Base-by-base conservation (phyloP, 768 basidiomycete genomes). In the Kwoniella bestiolae region DNA sequence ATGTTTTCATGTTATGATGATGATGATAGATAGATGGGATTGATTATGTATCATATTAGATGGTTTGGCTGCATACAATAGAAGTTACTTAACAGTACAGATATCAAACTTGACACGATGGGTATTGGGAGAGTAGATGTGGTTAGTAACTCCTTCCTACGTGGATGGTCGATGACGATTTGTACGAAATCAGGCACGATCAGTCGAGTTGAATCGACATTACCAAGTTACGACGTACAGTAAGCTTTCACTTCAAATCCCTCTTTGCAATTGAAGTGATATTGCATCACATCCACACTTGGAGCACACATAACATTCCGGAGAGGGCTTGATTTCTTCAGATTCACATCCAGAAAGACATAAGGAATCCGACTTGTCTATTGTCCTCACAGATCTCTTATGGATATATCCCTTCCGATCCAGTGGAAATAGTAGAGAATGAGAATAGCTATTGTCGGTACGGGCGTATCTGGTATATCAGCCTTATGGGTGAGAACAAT, bases 401-500 rank as follows among this genome's bases (percentile, higher is more conserved):
- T 41, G 38, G 18, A 41, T 41, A 8, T n/a, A n/a, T n/a, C n/a
- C n/a, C n/a, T n/a, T 47, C 14, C 45, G n/a, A 47, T 5, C 3
- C 50, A 29, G 29, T 14, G 29, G 50, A 52, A 14, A 31, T 28
- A 35, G 31, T 32, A 18, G 31, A 64, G n/a, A 16, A 80, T 80
- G 79, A 64, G 77, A 50, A 83, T 91, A 49, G 90, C 90, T 2
- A 87, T 91, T 29, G 85, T 91, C 21, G 91, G 90, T 4, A 87
- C 89, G 47, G 90, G 90, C 7, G 87, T 89, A n/a, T 87, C 89
- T 34, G 90, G 90, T n/a, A 84, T 92, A 3, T 88, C 84, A 21
- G 88, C 89, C 14, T 87, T 88, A 9, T 91, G 90, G 89, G 89
- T 87, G 60, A 67, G 84, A 75, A n/a, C 16, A 29, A 38, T 45